A percentile compares a stretch with the other conserved stretches of the same genome.
phyloP scores from a whole-genome alignment of 345 rosid species.

The Brassica carinata region DNA sequence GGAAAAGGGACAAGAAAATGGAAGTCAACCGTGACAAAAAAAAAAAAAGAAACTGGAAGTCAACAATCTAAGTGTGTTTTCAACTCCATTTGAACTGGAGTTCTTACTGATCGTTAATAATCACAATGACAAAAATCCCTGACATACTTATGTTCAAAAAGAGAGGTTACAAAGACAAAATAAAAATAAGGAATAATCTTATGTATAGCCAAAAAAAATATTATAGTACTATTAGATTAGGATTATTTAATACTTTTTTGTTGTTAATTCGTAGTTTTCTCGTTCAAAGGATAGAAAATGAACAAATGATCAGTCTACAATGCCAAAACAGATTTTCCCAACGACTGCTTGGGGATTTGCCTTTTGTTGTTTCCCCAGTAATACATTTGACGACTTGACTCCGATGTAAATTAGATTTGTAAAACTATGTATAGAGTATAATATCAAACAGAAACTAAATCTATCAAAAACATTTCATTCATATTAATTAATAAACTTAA shows the following conservation, averaged over 20 bases:
- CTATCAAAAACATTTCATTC: conserved; percentile 1
- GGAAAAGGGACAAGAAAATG: neutral
- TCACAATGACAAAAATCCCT: neutral
- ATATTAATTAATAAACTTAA: neutral
- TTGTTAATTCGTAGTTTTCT: neutral
- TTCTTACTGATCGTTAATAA: neutral
- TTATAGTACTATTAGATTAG: neutral
- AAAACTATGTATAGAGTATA: neutral
- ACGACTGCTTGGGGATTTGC: conserved; percentile 2
- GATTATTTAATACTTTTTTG: neutral
- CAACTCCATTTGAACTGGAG: neutral
- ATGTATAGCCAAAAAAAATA: neutral
- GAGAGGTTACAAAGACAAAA: neutral
- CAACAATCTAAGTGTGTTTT: neutral
- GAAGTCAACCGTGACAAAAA: too few species aligned
- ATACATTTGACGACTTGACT: neutral
- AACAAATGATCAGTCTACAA: neutral
- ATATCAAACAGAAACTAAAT: neutral
- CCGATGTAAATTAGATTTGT: neutral
- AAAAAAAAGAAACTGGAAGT: neutral
- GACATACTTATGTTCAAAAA: neutral
- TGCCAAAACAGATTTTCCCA: neutral
- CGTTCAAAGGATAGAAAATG: neutral
- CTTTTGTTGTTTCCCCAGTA: conserved; percentile 11
- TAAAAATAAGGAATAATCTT: neutral